Base-by-base conservation (phyloP, 2,329 filamentous ascomycete species). In the Paecilomyces niveus region DNA sequence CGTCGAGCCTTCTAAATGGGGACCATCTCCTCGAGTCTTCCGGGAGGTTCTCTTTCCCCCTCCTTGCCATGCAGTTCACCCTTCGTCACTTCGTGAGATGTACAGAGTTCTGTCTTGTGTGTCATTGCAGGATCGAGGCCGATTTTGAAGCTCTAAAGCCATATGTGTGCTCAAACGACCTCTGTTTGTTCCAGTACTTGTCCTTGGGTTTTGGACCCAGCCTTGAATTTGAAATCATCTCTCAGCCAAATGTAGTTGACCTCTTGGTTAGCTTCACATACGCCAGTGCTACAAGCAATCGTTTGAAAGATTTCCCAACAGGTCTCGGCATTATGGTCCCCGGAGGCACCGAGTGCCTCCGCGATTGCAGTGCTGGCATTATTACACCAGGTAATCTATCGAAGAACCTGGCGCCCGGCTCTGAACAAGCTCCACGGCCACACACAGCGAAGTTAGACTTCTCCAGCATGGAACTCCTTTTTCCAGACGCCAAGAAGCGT, bases 121-220 rank as follows among this genome's bases (percentile, higher is more conserved):
- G 92, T 67, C 89, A 95, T 71, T 83, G 83, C 63, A 87, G 82
- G 63, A 81, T 90, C 35, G 72, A 83, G 1, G 80, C 80, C 1
- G 82, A 84, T 0, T 86, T 93, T 39, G 77, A 80, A 62, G 75
- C 78, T 0, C 57, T 80, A 31, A 80, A 78, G 59, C 78, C 78
- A 1, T 90, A 89, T 61, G 90, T 96, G 52, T 97, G 92, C 73
- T 83, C 84, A 22, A 82, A 84, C 11, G 78, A 81, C 1, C 79
- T 97, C 2, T 97, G 92, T 67, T 77, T 96, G 3, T 96, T 89
- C 67, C 92, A 97, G 68, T 96, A 94, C 74, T 89, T 96, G 81
- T 81, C 84, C 15, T 79, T 95, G n/a, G 91, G 90, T 0, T 87
- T 96, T 67, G 92, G 92, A 0, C 89, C 90, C 1, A 91, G 85